Percentiles rank a stretch among this genome's conserved stretches.
phyloP scores from a whole-genome alignment of 352 stramenopile species.

The Phytophthora podocarpi region DNA sequence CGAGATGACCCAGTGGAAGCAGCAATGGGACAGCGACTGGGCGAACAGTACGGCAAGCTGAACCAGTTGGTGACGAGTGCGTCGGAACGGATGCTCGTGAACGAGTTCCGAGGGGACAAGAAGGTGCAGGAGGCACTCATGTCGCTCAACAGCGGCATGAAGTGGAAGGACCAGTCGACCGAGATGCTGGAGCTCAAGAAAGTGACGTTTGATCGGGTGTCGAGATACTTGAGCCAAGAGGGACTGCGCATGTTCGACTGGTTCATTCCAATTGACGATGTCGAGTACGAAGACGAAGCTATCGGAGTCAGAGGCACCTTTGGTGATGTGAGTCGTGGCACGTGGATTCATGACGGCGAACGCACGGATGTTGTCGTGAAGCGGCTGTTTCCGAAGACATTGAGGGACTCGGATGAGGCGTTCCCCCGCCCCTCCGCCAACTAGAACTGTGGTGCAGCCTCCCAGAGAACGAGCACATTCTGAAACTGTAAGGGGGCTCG shows the following conservation, averaged over 20 bases:
- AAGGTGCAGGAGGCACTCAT: conserved; percentile 31
- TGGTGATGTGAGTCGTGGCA: conserved; percentile 12
- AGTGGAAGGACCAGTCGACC: background rate
- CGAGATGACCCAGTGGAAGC: conserved; percentile 6
- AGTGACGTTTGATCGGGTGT: conserved; percentile 11
- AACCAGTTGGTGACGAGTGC: background rate
- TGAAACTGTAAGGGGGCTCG: conserved; percentile 44
- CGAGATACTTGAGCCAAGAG: conserved; percentile 1
- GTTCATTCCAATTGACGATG: conserved; percentile 31
- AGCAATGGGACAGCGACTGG: background rate
- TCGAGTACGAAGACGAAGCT: conserved; percentile 18
- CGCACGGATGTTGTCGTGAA: conserved; percentile 28
- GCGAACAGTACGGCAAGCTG: conserved; percentile 18
- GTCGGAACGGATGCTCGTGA: conserved; percentile 14
- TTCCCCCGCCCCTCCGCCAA: conserved; percentile 45
- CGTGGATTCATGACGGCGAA: conserved; percentile 15
- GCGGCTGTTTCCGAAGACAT: conserved; percentile 1
- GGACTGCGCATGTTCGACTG: conserved; percentile 21
- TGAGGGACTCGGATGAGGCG: background rate
- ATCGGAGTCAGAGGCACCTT: conserved; percentile 17
- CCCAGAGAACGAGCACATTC: conserved; percentile 31
- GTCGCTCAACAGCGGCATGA: conserved; percentile 14
- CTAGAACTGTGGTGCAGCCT: conserved; percentile 40
- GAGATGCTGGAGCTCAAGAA: conserved; percentile 26
- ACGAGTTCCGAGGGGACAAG: conserved; percentile 18